Evolutionary conservation across 108 stramenopile species (phyloP), one percentile per base, ranked within the genome.

Genomic region (Phaeodactylum tricornutum): DNA sequence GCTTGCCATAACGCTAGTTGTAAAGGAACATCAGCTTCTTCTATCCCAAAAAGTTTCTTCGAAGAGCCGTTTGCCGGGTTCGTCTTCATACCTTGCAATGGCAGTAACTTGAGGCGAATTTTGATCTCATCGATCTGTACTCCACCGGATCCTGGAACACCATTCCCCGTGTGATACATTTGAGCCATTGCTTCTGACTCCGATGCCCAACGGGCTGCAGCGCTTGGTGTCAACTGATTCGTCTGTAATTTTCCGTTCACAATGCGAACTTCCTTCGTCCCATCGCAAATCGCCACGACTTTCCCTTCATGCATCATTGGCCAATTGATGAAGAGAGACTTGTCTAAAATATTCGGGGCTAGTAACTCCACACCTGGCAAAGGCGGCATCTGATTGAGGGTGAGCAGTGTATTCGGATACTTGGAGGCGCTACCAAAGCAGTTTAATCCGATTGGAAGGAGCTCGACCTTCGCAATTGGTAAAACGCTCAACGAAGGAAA

Each of bases 261-360:
- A 28, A 79, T 36, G 3, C 77, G 66, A 40, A 87, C 75, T 57
- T 86, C 81, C 43, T 64, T 67, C 17, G 35, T 62, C 8, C 54
- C 57, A 67, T 93, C 86, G 8, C 83, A 81, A 30, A 97, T 69
- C 4, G 85, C 94, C 35, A 88, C 79, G 24, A 95, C 84, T 57
- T 81, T 87, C 5, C 86, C 94, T 74, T 96, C 95, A 58, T 96
- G 94, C 93, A 96, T 94, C 81, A 93, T 92, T 3, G 97, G 97
- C 93, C 95, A 98, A 67, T 95, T 95, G 29, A 94, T 75, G 59
- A 83, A 98, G 23, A 95, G 74, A n/a, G 73, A 66, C 39, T 74
- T 73, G 7, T 84, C 87, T 24, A 98, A 53, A 17, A 96, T 37
- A 36, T 72, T 78, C 11, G 72, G 53, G 3, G 93, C 87, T 23